A percentile compares a stretch with the other conserved stretches of the same genome.
Evolutionary conservation across 371 early-diverging fungal genomes (phyloP).

Genomic region (Actinomucor elegans): DNA sequence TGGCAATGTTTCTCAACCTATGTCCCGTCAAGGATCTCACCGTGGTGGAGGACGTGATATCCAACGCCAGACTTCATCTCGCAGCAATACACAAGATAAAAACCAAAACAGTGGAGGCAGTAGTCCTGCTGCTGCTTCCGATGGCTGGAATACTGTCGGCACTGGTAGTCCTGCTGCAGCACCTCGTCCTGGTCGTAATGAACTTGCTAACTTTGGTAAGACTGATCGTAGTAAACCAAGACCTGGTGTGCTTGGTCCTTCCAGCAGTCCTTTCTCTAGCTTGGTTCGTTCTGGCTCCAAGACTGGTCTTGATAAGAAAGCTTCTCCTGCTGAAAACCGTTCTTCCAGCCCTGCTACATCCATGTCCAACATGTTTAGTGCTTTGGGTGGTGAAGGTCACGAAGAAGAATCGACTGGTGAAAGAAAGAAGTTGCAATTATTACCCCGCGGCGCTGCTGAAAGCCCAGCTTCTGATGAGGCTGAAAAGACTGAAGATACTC

Average conservation of each 20-base stretch:
- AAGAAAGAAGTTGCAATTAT: constrained; percentile 42
- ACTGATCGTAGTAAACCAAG: constrained; percentile 63
- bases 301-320: constrained; percentile 33
- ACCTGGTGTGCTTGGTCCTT: constrained; percentile 57
- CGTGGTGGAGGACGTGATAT: constrained; percentile 47
- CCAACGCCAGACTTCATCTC: constrained; percentile 50
- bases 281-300: constrained; percentile 36
- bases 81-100: background rate
- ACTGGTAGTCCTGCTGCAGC: constrained; percentile 44
- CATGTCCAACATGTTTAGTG: constrained; percentile 64
- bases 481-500: constrained; percentile 1
- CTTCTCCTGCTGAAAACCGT: constrained; percentile 19
- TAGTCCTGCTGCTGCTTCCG: constrained; percentile 28
- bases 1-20: constrained; percentile 43
- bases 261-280: constrained; percentile 57
- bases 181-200: constrained; percentile 55
- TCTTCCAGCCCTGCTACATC: constrained; percentile 28
- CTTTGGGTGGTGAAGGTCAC: constrained; percentile 47
- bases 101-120: background rate
- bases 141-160: constrained; percentile 77
- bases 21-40: constrained; percentile 56
- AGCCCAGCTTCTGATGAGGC: constrained; percentile 12
- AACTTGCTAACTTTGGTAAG: constrained; percentile 81
- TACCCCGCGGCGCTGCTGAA: constrained; percentile 36
- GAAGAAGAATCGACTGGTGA: constrained; percentile 38